Evolutionary conservation across 495 filamentous ascomycete species (phyloP).

Genomic region (Neurospora sp.): DNA sequence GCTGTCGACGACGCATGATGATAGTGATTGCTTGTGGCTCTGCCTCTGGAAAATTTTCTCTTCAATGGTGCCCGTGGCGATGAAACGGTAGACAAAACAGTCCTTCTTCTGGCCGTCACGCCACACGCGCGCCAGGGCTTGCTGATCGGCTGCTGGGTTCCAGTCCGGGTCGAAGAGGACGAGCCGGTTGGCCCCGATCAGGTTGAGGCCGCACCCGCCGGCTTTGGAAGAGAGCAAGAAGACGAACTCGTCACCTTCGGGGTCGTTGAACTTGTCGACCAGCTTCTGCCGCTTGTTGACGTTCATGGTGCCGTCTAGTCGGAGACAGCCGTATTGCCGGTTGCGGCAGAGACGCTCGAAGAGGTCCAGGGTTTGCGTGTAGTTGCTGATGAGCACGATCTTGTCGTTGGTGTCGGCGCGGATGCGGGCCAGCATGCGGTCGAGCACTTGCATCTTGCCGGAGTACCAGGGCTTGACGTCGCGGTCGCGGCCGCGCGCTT

Average conservation of each 20-base stretch:
- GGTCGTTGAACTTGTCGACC: conserved; percentile 97
- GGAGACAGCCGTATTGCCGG: conserved; percentile 72
- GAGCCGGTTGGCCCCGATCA: conserved; percentile 94
- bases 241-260: conserved; percentile 80
- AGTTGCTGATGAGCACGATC: conserved; percentile 98
- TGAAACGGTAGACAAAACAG: conserved; percentile 98
- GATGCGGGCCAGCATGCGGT: conserved; percentile 96
- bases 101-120: conserved; percentile 99
- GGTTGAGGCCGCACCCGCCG: conserved; percentile 91
- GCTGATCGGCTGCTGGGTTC: conserved; percentile 98
- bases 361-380: conserved; percentile 91
- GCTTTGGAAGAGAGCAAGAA: conserved; percentile 95
- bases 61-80: conserved; percentile 94
- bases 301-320: conserved; percentile 94
- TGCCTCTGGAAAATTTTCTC: conserved; percentile 99
- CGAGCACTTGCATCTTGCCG: conserved; percentile 96
- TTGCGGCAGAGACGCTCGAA: conserved; percentile 86
- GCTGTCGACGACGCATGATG: conserved; percentile 93
- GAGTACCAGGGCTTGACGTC: conserved; percentile 95
- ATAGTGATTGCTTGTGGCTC: conserved; percentile 94
- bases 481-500: conserved; percentile 76
- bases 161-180: conserved; percentile 98
- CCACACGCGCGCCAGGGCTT: conserved; percentile 95
- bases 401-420: conserved; percentile 97
- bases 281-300: conserved; percentile 94